Evolutionary conservation across 345 rosid species (phyloP).

Genomic region (Adansonia digitata): DNA sequence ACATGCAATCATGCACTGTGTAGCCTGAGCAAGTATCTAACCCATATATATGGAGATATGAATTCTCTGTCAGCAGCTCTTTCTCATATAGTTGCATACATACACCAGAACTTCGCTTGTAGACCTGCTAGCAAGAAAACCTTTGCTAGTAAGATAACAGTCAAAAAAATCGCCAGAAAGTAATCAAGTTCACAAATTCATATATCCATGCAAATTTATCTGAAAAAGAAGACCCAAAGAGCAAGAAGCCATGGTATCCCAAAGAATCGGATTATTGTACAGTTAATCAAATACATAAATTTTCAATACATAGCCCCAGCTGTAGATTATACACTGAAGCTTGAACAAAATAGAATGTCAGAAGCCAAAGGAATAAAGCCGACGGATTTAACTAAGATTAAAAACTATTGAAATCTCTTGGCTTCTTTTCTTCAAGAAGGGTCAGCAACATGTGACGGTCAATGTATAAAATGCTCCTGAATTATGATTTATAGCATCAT

Average conservation of each 20-base stretch:
- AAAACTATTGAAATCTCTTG: background rate
- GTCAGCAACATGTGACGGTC: background rate
- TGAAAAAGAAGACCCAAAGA: background rate
- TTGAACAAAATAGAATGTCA: background rate
- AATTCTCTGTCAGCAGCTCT: conserved; percentile 68
- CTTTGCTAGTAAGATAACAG: background rate
- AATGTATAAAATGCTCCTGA: background rate
- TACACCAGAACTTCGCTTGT: conserved; percentile 70
- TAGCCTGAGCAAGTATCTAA: conserved; percentile 27
- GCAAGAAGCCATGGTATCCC: background rate
- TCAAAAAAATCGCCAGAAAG: background rate
- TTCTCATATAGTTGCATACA: conserved; percentile 84
- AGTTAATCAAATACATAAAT: background rate
- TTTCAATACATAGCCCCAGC: background rate
- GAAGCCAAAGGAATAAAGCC: background rate
- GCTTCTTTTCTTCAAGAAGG: background rate
- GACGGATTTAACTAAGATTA: background rate
- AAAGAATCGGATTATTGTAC: background rate
- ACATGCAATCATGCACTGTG: background rate
- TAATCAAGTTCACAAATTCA: background rate
- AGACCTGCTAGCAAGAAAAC: conserved; percentile 51
- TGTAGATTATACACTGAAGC: background rate
- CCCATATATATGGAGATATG: conserved; percentile 79
- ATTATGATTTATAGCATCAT: conserved; percentile 6
- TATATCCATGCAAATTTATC: background rate